A percentile compares a stretch with the other conserved stretches of the same genome.
These are phyloP conservation scores for Phycomyces nitens DNA, from an alignment of 192 early-diverging fungal genomes.

Conservation along the genomic window DNA sequence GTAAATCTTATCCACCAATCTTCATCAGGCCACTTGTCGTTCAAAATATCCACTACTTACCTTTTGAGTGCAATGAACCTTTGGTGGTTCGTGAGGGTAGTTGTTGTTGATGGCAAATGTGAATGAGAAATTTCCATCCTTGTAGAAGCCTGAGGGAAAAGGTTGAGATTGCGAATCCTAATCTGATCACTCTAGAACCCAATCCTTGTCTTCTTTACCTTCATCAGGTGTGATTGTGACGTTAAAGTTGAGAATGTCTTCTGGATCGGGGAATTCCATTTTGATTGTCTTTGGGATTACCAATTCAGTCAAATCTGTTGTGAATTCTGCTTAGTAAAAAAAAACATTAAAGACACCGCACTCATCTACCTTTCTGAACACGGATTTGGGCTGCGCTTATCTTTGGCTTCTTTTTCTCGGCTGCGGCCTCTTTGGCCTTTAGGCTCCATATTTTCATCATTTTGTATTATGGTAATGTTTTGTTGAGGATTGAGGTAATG, in stretches of 20 bases:
- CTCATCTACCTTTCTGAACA: conserved; percentile 82
- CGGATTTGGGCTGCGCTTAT: conserved; percentile 84
- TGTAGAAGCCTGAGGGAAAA: conserved; percentile 76
- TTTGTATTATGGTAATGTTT: neutral
- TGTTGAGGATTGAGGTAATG: neutral
- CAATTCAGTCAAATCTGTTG: conserved; percentile 78
- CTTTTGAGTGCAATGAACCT: conserved; percentile 86
- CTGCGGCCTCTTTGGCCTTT: conserved; percentile 74
- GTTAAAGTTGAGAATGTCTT: conserved; percentile 80
- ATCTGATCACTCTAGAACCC: too few species aligned
- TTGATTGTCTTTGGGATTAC: conserved; percentile 74
- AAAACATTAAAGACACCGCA: neutral
- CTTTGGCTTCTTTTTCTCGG: conserved; percentile 73
- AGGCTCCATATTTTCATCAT: conserved; percentile 91
- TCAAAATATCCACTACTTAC: conserved; percentile 50
- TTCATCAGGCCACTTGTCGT: neutral
- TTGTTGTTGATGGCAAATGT: conserved; percentile 77
- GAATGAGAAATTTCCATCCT: conserved; percentile 79
- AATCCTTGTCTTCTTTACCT: conserved; percentile 41
- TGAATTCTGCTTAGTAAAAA: too few species aligned
- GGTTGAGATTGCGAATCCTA: too few species aligned
- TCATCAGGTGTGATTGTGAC: conserved; percentile 85
- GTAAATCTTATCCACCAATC: conserved; percentile 63
- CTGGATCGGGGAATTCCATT: conserved; percentile 70
- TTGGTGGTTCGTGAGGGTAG: conserved; percentile 95